Evolutionary conservation across 768 basidiomycete species (phyloP).

Genomic region (Mrakia gelida): DNA sequence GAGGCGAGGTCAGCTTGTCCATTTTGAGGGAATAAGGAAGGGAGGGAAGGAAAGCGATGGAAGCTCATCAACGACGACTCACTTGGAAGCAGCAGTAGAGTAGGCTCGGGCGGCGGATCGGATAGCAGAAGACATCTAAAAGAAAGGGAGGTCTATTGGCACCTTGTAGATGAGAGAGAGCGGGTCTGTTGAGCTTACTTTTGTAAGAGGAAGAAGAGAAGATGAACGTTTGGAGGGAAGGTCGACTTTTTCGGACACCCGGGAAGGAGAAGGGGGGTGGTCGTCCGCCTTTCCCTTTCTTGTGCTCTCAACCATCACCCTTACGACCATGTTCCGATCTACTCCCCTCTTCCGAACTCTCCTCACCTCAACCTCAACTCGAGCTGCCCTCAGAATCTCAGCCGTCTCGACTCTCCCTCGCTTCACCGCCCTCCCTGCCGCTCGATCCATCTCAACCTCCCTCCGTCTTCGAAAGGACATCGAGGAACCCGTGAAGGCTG

Average conservation of each 20-base stretch:
- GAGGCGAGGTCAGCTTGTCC: not conserved
- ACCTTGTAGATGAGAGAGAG: not conserved
- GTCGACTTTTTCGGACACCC: not conserved
- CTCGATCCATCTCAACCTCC: not conserved
- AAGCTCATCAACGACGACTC: not conserved
- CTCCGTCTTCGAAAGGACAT: not conserved
- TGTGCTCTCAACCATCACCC: not conserved
- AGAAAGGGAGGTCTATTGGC: not conserved
- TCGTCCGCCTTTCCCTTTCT: no score
- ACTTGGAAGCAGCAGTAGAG: conserved; percentile 19
- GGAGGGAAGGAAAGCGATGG: not conserved
- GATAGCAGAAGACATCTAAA: conserved; percentile 19
- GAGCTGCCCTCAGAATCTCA: not conserved
- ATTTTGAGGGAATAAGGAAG: not conserved
- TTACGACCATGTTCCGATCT: not conserved
- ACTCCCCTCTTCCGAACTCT: conserved; percentile 12
- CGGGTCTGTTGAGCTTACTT: not conserved
- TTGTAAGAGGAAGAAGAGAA: not conserved
- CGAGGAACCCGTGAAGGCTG: not conserved
- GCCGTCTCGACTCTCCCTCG: not conserved
- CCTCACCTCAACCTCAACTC: not conserved
- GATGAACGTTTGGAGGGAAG: not conserved
- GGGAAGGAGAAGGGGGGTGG: no score
- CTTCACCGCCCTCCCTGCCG: not conserved
- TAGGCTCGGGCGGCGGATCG: conserved; percentile 20